phyloP scores from a whole-genome alignment of 495 filamentous ascomycete species.

The Oidiodendron maius region DNA sequence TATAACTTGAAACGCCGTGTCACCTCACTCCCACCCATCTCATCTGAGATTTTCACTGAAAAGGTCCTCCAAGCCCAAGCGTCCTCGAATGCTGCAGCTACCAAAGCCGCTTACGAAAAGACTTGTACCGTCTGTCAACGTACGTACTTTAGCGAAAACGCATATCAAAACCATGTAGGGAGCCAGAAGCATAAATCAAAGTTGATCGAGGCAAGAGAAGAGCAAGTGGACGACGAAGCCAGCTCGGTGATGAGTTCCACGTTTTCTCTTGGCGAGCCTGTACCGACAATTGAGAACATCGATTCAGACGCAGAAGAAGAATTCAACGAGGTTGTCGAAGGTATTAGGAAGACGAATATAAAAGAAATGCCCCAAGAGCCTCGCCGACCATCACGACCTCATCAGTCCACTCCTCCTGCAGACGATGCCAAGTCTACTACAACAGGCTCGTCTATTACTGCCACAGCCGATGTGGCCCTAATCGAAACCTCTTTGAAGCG shows the following conservation, averaged over 20 bases:
- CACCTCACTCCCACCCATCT: conserved; percentile 83
- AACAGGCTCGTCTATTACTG: conserved; percentile 15
- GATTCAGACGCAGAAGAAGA: conserved; percentile 59
- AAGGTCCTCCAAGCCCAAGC: conserved; percentile 94
- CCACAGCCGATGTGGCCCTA: conserved; percentile 26
- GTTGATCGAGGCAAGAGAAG: conserved; percentile 32
- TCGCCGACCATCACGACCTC: conserved; percentile 22
- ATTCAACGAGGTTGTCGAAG: conserved; percentile 72
- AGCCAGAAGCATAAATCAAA: conserved; percentile 86
- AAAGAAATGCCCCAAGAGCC: conserved; percentile 40
- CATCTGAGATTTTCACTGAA: conserved; percentile 90
- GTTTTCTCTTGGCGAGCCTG: conserved; percentile 73
- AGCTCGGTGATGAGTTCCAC: conserved; percentile 86
- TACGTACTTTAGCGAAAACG: conserved; percentile 93
- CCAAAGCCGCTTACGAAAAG: conserved; percentile 85
- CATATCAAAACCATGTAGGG: conserved; percentile 85
- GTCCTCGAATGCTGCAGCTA: conserved; percentile 71
- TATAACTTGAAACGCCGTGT: conserved; percentile 98
- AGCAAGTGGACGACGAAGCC: conserved; percentile 55
- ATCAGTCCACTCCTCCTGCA: conserved; percentile 24
- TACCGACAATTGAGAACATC: conserved; percentile 32
- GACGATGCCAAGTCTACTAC: conserved; percentile 12
- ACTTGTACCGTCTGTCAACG: conserved; percentile 78
- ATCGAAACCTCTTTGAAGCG: conserved; percentile 44
- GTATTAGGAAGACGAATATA: conserved; percentile 67